Evolutionary conservation across 139 green algal species (phyloP).

Genomic region (Chlorella sorokiniana): DNA sequence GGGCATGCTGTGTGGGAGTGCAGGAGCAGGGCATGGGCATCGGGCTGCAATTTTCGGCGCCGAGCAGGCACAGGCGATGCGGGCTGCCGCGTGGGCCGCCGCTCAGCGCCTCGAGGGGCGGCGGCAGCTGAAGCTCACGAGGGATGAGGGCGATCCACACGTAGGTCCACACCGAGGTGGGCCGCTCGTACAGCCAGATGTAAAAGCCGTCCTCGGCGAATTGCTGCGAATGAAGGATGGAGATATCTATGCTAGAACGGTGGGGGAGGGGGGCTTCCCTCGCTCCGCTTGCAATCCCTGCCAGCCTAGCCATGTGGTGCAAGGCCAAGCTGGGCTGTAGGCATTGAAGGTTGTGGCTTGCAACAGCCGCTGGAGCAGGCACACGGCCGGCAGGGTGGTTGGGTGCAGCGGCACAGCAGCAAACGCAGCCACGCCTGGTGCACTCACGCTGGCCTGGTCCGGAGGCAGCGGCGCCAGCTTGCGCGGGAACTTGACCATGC

Average conservation of each 20-base stretch:
- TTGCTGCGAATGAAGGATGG: conserved; percentile 11
- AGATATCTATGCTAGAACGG: not conserved
- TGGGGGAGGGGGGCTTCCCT: too few species aligned
- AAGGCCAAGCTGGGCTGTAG: too few species aligned
- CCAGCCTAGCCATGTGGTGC: too few species aligned
- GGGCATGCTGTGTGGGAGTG: too few species aligned
- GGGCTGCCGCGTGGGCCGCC: too few species aligned
- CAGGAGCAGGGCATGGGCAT: too few species aligned
- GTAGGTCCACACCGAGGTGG: conserved; percentile 65
- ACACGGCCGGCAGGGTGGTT: too few species aligned
- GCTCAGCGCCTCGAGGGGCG: conserved; percentile 59
- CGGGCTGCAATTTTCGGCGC: too few species aligned
- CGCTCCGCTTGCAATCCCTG: too few species aligned
- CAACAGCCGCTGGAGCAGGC: too few species aligned
- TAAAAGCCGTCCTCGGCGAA: conserved; percentile 78
- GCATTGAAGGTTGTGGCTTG: too few species aligned
- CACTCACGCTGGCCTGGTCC: not conserved
- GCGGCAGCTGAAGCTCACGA: conserved; percentile 41
- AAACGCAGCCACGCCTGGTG: conserved; percentile 10
- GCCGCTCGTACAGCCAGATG: conserved; percentile 73
- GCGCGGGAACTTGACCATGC: conserved; percentile 71
- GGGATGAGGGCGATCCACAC: conserved; percentile 43
- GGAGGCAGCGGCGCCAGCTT: conserved; percentile 51
- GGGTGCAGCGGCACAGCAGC: not conserved
- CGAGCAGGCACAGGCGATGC: too few species aligned